Percentiles rank a stretch among this genome's conserved stretches.
Evolutionary conservation across 2,329 filamentous ascomycete genomes (phyloP).

Genomic region (Fusarium sp.): DNA sequence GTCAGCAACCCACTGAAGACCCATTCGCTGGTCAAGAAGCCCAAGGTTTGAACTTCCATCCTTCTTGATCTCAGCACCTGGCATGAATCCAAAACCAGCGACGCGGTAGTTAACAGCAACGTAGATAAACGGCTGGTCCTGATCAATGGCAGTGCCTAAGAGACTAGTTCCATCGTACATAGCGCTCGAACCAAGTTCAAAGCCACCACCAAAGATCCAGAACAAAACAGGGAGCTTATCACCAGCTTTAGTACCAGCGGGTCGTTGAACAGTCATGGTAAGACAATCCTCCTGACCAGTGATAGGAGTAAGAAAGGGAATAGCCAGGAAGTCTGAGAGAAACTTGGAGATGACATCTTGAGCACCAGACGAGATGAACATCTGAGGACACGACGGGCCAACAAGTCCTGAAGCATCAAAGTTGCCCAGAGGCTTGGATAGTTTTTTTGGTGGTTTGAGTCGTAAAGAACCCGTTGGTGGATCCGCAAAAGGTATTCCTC

Average conservation of each 20-base stretch:
- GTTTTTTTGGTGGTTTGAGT: slow-evolving; percentile 72
- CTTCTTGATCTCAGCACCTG: slow-evolving; percentile 73
- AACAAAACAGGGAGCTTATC: slow-evolving; percentile 74
- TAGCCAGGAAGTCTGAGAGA: slow-evolving; percentile 63
- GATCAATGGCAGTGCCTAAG: slow-evolving; percentile 57
- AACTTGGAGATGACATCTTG: slow-evolving; percentile 56
- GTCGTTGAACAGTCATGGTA: slow-evolving; percentile 69
- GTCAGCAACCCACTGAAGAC: slow-evolving; percentile 80
- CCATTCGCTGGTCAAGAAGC: slow-evolving; percentile 77
- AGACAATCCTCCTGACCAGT: slow-evolving; percentile 74
- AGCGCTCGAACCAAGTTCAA: slow-evolving; percentile 63
- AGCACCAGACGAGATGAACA: slow-evolving; percentile 67
- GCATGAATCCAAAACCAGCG: slow-evolving; percentile 79
- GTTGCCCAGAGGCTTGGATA: slow-evolving; percentile 68
- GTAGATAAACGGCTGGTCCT: slow-evolving; percentile 71
- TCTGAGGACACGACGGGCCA: slow-evolving; percentile 77
- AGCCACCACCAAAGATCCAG: slow-evolving; percentile 78
- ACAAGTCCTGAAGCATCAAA: slow-evolving; percentile 66
- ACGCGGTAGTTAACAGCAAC: slow-evolving; percentile 84
- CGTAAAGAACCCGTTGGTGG: slow-evolving; percentile 74
- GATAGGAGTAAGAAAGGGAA: slow-evolving; percentile 67
- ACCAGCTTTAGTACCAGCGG: slow-evolving; percentile 63
- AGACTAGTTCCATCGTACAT: slow-evolving; percentile 66
- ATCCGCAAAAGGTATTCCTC: slow-evolving; percentile 80
- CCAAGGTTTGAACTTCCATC: slow-evolving; percentile 79